phyloP scores from a whole-genome alignment of 1,284 basidiomycete species.

The Volvariella surrecta region DNA sequence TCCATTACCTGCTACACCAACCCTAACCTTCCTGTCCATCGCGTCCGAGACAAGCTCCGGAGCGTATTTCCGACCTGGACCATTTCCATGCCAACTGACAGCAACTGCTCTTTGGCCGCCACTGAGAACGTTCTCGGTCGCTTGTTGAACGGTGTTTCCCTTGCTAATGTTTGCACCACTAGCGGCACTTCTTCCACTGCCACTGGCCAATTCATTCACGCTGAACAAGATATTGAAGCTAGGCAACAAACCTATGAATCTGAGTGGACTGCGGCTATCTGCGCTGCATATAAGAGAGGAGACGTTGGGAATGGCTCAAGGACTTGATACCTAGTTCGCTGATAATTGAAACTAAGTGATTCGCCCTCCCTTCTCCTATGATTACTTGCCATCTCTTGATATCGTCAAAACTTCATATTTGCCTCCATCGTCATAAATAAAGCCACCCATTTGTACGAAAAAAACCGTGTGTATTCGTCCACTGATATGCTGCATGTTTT shows the following conservation, averaged over 20 bases:
- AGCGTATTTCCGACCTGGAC: slow-evolving; percentile 15
- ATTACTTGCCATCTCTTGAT: slow-evolving; percentile 9
- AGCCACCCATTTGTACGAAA: slow-evolving; percentile 23
- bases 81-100: slow-evolving; percentile 18
- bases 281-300: slow-evolving; percentile 11
- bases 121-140: slow-evolving; percentile 21
- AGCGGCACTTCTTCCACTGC: slow-evolving; percentile 11
- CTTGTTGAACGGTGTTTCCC: slow-evolving; percentile 16
- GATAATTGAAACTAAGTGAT: too few species aligned
- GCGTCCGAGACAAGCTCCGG: slow-evolving; percentile 12
- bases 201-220: slow-evolving; percentile 19
- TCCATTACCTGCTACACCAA: slow-evolving; percentile 16
- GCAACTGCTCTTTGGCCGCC: slow-evolving; percentile 16
- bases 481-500: slow-evolving; percentile 4
- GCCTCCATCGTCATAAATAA: slow-evolving; percentile 3
- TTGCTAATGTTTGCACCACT: slow-evolving; percentile 12
- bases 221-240: slow-evolving; percentile 17
- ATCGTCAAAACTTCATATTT: slow-evolving; percentile 11
- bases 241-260: slow-evolving; percentile 11
- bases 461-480: slow-evolving; percentile 20
- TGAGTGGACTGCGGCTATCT: slow-evolving; percentile 16
- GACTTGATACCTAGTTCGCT: too few species aligned
- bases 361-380: too few species aligned
- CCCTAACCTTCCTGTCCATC: slow-evolving; percentile 10
- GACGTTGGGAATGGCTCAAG: too few species aligned